Percentiles rank a stretch among this genome's conserved stretches.
Conservation (phyloP, 352 stramenopile genomes). For the Globisporangium iwayamae region DNA sequence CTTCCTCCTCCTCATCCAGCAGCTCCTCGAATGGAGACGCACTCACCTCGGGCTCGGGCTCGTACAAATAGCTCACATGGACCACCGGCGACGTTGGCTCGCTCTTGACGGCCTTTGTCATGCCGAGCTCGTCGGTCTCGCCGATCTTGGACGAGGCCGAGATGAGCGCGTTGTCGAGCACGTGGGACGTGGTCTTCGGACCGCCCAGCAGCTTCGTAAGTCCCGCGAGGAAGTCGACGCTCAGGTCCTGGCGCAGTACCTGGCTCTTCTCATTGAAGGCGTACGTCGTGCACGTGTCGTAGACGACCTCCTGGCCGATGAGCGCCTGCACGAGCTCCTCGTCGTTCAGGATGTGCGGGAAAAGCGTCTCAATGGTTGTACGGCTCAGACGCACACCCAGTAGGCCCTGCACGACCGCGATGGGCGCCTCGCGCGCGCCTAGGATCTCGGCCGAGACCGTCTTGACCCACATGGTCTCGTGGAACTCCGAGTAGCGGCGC, state of each 20-base stretch:
- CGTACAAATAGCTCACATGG: not conserved
- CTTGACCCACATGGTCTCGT: slow-evolving; percentile 37
- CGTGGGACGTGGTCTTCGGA: slow-evolving; percentile 22
- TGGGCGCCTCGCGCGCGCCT: slow-evolving; percentile 37
- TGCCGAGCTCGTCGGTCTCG: slow-evolving; percentile 1
- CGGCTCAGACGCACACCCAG: slow-evolving; percentile 50
- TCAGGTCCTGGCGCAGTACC: slow-evolving; percentile 47
- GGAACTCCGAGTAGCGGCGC: slow-evolving; percentile 56
- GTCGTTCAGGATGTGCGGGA: slow-evolving; percentile 54
- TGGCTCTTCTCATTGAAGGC: slow-evolving; percentile 49
- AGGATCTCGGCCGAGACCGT: slow-evolving; percentile 35
- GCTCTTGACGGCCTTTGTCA: not conserved
- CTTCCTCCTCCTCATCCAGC: slow-evolving; percentile 11
- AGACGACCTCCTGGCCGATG: slow-evolving; percentile 45
- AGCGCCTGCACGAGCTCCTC: slow-evolving; percentile 55
- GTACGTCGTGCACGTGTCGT: slow-evolving; percentile 53
- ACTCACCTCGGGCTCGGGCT: slow-evolving; percentile 6
- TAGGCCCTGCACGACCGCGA: slow-evolving; percentile 42
- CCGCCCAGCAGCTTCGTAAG: slow-evolving; percentile 33
- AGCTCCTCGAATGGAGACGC: slow-evolving; percentile 15
- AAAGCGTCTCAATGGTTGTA: slow-evolving; percentile 58
- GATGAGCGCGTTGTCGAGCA: slow-evolving; percentile 38
- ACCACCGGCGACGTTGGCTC: not conserved
- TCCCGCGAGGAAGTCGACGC: slow-evolving; percentile 54
- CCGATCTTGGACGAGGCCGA: slow-evolving; percentile 21